Percentiles rank a stretch among this genome's conserved stretches.
Evolutionary conservation across 306 rosid species (phyloP).

Genomic region (Quercus gilva): DNA sequence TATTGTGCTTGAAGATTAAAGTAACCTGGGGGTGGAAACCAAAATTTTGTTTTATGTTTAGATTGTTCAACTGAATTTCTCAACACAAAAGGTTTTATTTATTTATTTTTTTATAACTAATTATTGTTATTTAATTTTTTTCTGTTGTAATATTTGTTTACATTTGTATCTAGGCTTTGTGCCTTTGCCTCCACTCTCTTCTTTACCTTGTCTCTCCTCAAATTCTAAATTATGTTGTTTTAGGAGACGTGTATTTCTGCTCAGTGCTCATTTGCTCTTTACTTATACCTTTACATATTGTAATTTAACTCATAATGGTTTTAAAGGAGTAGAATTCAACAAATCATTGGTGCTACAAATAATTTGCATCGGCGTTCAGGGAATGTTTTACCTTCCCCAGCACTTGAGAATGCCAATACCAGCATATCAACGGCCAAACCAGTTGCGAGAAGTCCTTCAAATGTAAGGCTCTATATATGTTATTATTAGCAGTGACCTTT

Average conservation of each 20-base stretch:
- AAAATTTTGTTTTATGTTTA: too few relatives aligned
- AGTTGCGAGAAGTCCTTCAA: constrained; percentile 27
- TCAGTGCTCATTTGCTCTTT: background rate
- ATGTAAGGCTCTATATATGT: constrained; percentile 30
- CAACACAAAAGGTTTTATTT: background rate
- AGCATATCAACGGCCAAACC: constrained; percentile 26
- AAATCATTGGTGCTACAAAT: constrained; percentile 49
- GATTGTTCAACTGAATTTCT: background rate
- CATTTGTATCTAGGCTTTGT: background rate
- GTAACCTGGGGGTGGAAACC: background rate
- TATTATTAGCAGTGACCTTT: constrained; percentile 1
- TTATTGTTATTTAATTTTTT: too few relatives aligned
- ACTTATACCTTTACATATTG: constrained; percentile 21
- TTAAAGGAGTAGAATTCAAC: constrained; percentile 52
- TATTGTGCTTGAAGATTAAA: background rate
- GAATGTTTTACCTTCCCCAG: constrained; percentile 42
- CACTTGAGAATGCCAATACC: constrained; percentile 35
- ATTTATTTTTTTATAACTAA: too few relatives aligned
- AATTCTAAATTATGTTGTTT: background rate
- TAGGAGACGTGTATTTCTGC: constrained; percentile 7
- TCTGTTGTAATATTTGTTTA: background rate
- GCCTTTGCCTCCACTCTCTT: background rate
- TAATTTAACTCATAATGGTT: constrained; percentile 13
- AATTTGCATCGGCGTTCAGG: constrained; percentile 52
- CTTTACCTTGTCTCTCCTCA: background rate